Evolutionary conservation across 768 basidiomycete genomes (phyloP), one percentile per base, ranked within the genome.

Genomic region (Psilocybe cubensis): DNA sequence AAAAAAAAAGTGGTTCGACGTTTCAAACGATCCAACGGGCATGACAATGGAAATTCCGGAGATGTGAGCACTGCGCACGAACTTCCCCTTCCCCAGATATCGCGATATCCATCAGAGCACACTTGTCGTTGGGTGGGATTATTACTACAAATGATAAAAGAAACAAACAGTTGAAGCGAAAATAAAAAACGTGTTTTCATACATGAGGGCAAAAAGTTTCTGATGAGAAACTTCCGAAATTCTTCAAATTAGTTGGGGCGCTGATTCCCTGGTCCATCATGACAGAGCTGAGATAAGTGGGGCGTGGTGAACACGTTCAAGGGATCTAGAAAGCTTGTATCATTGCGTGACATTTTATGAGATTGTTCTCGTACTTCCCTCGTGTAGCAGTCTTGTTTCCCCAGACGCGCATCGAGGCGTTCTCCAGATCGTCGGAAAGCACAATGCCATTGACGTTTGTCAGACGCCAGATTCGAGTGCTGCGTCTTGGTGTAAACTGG

Each of bases 301-400:
- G 45, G 54, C 61, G 56, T 59, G 58, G 50, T 46, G 24, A 51
- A 61, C 63, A 64, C 60, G 63, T 64, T 64, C 63, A 58, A 61
- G 63, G 63, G 63, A 28, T n/a, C 54, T 44, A 20, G 35, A 42
- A 35, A 51, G 29, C 47, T 21, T 56, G 47, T 25, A 56, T 56
- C 24, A 44, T 11, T 21, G 23, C 24, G 56, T 57, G 56, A 51
- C 42, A 23, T 43, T n/a, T 20, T 44, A 45, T 45, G 43, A 33
- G 25, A 10, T 33, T 18, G 12, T 43, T 3, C 29, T 17, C 31
- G 31, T 18, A 54, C 14, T 29, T 35, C 53, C 21, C 29, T 29
- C 31, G 47, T 12, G 21, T 49, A 28, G 46, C 24, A 24, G 17
- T 46, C 21, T 46, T 12, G 17, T 48, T 29, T 48, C 46, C 46